A percentile compares a stretch with the other conserved stretches of the same genome.
phyloP scores from a whole-genome alignment of 169 alveolate genomes.

The Cryptosporidium felis region DNA sequence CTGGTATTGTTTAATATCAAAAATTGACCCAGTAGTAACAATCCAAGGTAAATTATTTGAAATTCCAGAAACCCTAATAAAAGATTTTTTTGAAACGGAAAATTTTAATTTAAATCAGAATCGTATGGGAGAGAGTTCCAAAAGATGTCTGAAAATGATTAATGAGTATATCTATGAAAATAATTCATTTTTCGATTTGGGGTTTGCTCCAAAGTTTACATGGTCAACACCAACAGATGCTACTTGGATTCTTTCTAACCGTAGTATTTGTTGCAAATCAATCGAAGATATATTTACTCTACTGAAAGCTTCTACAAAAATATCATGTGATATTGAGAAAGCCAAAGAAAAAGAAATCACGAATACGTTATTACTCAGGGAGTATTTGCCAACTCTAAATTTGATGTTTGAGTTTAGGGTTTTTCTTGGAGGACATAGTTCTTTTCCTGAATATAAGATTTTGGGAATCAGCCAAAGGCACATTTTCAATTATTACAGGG shows the following conservation, averaged over 20 bases:
- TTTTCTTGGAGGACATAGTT: not conserved
- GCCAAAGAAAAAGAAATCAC: not conserved
- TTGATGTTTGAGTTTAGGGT: slow-evolving; percentile 46
- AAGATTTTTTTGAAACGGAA: slow-evolving; percentile 34
- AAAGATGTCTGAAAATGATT: slow-evolving; percentile 15
- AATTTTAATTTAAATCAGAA: not conserved
- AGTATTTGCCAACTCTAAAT: slow-evolving; percentile 28
- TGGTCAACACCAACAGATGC: slow-evolving; percentile 72
- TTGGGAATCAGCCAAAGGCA: slow-evolving; percentile 41
- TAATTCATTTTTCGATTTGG: not conserved
- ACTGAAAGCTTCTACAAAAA: slow-evolving; percentile 57
- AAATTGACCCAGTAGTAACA: not conserved
- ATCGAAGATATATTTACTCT: slow-evolving; percentile 13
- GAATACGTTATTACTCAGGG: slow-evolving; percentile 19
- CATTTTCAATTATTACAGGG: slow-evolving; percentile 14
- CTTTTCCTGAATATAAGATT: slow-evolving; percentile 3
- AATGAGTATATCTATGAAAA: not conserved
- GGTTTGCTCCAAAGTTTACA: slow-evolving; percentile 45
- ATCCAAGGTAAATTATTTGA: not conserved
- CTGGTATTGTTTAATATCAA: not conserved
- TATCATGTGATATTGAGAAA: slow-evolving; percentile 30
- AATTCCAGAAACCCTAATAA: slow-evolving; percentile 42
- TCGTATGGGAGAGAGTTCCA: not conserved
- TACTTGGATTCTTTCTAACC: slow-evolving; percentile 27
- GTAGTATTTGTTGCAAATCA: slow-evolving; percentile 21